phyloP scores from a whole-genome alignment of 805 yeast species.

The Hanseniaspora vineae region DNA sequence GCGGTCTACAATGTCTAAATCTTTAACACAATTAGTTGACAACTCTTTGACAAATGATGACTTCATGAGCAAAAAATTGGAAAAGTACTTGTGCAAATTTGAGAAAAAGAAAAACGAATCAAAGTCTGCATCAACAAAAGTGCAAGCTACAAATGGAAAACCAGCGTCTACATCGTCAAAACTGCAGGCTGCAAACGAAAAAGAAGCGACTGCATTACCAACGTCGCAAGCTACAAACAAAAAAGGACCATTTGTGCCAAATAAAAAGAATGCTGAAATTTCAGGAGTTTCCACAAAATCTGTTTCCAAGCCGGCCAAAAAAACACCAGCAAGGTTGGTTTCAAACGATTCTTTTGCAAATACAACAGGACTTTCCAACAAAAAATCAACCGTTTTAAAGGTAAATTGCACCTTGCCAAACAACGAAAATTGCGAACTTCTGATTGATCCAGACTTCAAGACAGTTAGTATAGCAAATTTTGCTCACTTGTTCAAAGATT shows the following conservation, averaged over 20 bases:
- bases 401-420: background rate
- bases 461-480: background rate
- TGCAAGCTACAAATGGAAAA: background rate
- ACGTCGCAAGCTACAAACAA: too few species aligned
- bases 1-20: slow-evolving; percentile 13
- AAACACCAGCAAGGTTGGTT: too few species aligned
- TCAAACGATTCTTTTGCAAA: too few species aligned
- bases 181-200: too few species aligned
- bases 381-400: background rate
- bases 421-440: background rate
- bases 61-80: slow-evolving; percentile 10
- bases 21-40: slow-evolving; percentile 10
- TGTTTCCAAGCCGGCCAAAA: too few species aligned
- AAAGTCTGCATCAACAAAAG: background rate
- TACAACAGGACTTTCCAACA: too few species aligned
- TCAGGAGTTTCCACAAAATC: too few species aligned
- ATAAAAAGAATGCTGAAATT: too few species aligned
- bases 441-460: background rate
- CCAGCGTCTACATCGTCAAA: too few species aligned
- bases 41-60: slow-evolving; percentile 4
- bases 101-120: background rate
- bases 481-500: background rate
- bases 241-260: too few species aligned
- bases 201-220: too few species aligned
- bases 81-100: slow-evolving; percentile 5